phyloP scores from a whole-genome alignment of 1,139 yeast genomes.

The Pichia sp. region DNA sequence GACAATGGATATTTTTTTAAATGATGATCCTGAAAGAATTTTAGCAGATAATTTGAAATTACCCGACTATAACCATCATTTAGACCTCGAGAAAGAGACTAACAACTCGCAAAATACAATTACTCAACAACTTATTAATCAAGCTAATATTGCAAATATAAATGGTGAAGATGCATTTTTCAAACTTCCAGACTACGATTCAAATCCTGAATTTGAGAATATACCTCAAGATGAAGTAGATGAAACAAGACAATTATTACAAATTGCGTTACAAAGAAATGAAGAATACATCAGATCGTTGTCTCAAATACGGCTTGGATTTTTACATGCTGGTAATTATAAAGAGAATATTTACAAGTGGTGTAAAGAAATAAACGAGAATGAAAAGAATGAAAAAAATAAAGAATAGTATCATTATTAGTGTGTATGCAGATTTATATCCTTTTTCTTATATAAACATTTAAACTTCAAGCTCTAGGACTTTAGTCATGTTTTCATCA shows the following conservation, averaged over 20 bases:
- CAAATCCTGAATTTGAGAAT: slow-evolving; percentile 35
- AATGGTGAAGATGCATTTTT: slow-evolving; percentile 49
- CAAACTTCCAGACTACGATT: slow-evolving; percentile 46
- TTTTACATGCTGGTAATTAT: slow-evolving; percentile 71
- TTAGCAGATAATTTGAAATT: slow-evolving; percentile 59
- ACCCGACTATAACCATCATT: slow-evolving; percentile 63
- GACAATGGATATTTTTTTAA: slow-evolving; percentile 70
- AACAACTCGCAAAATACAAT: slow-evolving; percentile 7
- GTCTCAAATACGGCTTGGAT: slow-evolving; percentile 60
- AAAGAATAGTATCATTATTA: slow-evolving; percentile 28
- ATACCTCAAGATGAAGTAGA: slow-evolving; percentile 49
- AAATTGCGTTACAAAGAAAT: slow-evolving; percentile 75
- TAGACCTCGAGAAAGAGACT: slow-evolving; percentile 27
- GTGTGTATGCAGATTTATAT: too few relatives aligned
- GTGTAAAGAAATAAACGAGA: slow-evolving; percentile 83
- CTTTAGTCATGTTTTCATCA: slow-evolving; percentile 31
- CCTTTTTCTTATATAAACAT: background rate
- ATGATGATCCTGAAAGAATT: slow-evolving; percentile 73
- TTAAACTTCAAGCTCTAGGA: slow-evolving; percentile 28
- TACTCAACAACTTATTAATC: background rate
- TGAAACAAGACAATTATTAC: slow-evolving; percentile 59
- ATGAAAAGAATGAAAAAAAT: slow-evolving; percentile 33
- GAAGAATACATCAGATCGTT: slow-evolving; percentile 84
- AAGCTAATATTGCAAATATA: background rate
- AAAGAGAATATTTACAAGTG: slow-evolving; percentile 65